A percentile compares a stretch with the other conserved stretches of the same genome.
Evolutionary conservation across 2,329 filamentous ascomycete species (phyloP).

Genomic region (Penicillium nordicum): DNA sequence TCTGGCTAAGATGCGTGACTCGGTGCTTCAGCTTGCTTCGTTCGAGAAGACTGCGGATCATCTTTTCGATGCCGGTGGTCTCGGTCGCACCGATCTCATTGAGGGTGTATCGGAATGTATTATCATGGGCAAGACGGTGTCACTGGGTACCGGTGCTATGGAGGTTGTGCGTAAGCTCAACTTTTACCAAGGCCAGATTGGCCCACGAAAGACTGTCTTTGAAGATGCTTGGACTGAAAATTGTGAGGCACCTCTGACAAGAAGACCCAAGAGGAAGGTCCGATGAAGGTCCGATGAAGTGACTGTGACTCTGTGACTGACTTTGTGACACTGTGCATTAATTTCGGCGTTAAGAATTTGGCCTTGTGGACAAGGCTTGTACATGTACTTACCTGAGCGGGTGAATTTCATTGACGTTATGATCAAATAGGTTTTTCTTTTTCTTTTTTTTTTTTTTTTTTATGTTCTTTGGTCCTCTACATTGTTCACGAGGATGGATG

Average conservation of each 20-base stretch:
- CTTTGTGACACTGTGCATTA: conserved; percentile 17
- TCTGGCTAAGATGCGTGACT: conserved; percentile 92
- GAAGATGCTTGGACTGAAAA: conserved; percentile 56
- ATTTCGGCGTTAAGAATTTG: conserved; percentile 19
- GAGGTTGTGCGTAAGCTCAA: conserved; percentile 77
- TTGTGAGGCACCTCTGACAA: conserved; percentile 20
- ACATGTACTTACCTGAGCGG: conserved; percentile 19
- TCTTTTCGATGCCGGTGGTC: conserved; percentile 87
- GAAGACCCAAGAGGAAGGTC: conserved; percentile 16
- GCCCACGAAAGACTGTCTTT: conserved; percentile 59
- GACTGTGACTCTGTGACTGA: conserved; percentile 11
- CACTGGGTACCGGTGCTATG: conserved; percentile 86
- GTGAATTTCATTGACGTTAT: conserved; percentile 6
- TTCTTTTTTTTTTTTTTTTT: neutral
- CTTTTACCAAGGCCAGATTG: conserved; percentile 59
- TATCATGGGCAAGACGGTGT: conserved; percentile 96
- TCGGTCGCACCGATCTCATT: conserved; percentile 87
- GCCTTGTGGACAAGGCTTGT: conserved; percentile 17
- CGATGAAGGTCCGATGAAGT: neutral
- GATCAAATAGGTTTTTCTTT: neutral
- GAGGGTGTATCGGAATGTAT: conserved; percentile 95
- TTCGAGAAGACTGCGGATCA: conserved; percentile 99
- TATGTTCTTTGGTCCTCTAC: neutral
- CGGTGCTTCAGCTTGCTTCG: conserved; percentile 85
- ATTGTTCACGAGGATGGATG: neutral